Base-by-base conservation (phyloP, 176 grass and related monocot species). In the Eleusine coracana region DNA sequence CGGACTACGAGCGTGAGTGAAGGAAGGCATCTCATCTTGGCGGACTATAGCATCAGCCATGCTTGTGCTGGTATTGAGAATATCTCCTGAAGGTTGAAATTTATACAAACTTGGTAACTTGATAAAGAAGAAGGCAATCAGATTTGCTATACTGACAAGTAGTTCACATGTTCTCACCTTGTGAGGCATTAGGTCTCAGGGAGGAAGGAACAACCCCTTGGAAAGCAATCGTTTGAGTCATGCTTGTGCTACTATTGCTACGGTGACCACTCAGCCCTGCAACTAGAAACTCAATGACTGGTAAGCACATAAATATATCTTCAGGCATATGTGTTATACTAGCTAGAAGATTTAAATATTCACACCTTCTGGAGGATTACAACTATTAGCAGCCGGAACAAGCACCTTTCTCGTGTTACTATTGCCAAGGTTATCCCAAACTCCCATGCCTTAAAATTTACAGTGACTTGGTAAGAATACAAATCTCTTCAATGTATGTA, bases 401-500 rank as follows among this genome's bases (percentile, higher is more conserved):
- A 46, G 2, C 9, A 44, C 2, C 44, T 46, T 11, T 46, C 5
- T 9, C 41, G 9, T 46, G 44, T 8, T 12, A 46, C 9, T 75
- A 59, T 37, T 76, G 14, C 0, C 6, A 44, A 1, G n/a, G 27
- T 45, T 40, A 63, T 6, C 2, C 6, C 27, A 18, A 39, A 5
- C 69, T 87, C 74, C 87, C 90, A 55, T 78, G 80, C 52, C 68
- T 75, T n/a, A 64, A 38, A 75, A 83, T 83, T 56, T 63, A 88
- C 27, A 83, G 73, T 20, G 81, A 82, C 56, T 41, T 86, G 6
- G n/a, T 70, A 34, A 93, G 77, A 76, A 61, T 87, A 75, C 58
- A 71, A 10, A 4, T 61, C 7, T 27, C 21, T 25, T 27, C 8
- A 61, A 5, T 21, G 56, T 23, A 10, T 59, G 5, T 34, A 6